Conservation (phyloP, 805 yeast species). For the Ogataea pilisensis region DNA sequence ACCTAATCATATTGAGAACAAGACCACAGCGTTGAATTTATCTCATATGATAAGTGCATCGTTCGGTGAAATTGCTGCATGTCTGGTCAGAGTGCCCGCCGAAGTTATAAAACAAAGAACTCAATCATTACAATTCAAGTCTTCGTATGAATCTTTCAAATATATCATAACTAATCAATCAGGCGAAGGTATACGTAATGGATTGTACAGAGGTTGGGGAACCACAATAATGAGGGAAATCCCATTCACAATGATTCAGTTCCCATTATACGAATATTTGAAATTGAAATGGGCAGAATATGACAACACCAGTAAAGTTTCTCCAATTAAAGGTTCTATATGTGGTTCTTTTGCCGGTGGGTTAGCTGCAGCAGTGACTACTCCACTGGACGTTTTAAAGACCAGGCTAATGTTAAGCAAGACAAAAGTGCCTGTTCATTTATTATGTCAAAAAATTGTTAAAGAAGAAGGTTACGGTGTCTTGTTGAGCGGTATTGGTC, state of each 20-base stretch:
- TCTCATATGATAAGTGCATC: conserved; percentile 89
- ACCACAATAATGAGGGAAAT: conserved; percentile 93
- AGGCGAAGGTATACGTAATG: conserved; percentile 75
- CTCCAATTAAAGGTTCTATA: conserved; percentile 74
- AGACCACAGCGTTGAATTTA: conserved; percentile 31
- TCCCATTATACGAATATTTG: conserved; percentile 85
- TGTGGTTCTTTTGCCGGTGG: conserved; percentile 85
- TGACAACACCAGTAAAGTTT: conserved; percentile 37
- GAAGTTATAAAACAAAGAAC: conserved; percentile 95
- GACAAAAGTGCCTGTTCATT: conserved; percentile 40
- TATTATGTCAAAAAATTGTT: conserved; percentile 49
- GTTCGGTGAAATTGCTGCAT: conserved; percentile 88
- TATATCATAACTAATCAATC: conserved; percentile 56
- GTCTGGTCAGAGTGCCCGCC: conserved; percentile 92
- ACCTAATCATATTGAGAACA: conserved; percentile 21
- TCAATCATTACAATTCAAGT: conserved; percentile 58
- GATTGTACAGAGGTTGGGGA: conserved; percentile 89
- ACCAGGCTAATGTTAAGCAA: conserved; percentile 80
- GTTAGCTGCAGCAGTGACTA: conserved; percentile 74
- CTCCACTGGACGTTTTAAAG: conserved; percentile 76
- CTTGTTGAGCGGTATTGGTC: conserved; percentile 84
- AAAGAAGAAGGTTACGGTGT: conserved; percentile 70
- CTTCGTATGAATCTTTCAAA: conserved; percentile 66
- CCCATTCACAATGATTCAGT: conserved; percentile 94
- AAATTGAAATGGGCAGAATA: conserved; percentile 55